A percentile compares a stretch with the other conserved stretches of the same genome.
phyloP scores from a whole-genome alignment of 768 basidiomycete species.

The Phylloporus scabripes region DNA sequence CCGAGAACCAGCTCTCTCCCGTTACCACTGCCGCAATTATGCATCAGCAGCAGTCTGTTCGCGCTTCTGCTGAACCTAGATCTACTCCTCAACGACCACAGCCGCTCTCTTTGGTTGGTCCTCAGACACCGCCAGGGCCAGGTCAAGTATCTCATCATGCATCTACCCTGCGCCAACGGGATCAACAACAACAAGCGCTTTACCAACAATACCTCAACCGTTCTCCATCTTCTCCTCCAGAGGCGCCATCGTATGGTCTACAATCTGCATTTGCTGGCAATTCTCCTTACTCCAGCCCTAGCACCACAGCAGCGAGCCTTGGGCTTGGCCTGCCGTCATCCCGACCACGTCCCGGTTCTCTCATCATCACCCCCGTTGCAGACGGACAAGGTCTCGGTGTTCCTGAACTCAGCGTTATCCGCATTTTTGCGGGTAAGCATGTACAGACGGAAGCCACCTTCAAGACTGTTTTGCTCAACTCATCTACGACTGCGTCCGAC shows the following conservation, averaged over 20 bases:
- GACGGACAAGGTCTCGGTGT: conserved; percentile 60
- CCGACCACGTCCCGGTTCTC: conserved; percentile 70
- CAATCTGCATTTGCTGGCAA: conserved; percentile 58
- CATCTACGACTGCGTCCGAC: conserved; percentile 77
- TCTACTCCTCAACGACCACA: conserved; percentile 20
- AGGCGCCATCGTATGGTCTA: conserved; percentile 71
- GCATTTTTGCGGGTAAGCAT: conserved; percentile 90
- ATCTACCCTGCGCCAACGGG: conserved; percentile 72
- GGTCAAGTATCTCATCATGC: conserved; percentile 55
- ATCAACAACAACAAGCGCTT: conserved; percentile 81
- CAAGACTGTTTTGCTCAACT: conserved; percentile 92
- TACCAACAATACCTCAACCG: conserved; percentile 88
- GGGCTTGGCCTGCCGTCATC: conserved; percentile 44
- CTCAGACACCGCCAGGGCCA: conserved; percentile 27
- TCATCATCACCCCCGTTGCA: conserved; percentile 58
- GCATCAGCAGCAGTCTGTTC: conserved; percentile 47
- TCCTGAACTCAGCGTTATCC: conserved; percentile 88
- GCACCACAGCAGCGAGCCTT: conserved; percentile 37
- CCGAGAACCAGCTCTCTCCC: conserved; percentile 41
- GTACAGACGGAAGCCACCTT: conserved; percentile 94
- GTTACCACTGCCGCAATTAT: conserved; percentile 49
- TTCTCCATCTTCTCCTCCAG: conserved; percentile 75
- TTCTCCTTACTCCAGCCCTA: conserved; percentile 38
- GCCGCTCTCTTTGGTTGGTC: conserved; percentile 18
- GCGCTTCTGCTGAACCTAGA: conserved; percentile 15